These are phyloP conservation scores for Colletotrichum sp. DNA, from an alignment of 2,329 filamentous ascomycete genomes.

Conservation along the genomic window DNA sequence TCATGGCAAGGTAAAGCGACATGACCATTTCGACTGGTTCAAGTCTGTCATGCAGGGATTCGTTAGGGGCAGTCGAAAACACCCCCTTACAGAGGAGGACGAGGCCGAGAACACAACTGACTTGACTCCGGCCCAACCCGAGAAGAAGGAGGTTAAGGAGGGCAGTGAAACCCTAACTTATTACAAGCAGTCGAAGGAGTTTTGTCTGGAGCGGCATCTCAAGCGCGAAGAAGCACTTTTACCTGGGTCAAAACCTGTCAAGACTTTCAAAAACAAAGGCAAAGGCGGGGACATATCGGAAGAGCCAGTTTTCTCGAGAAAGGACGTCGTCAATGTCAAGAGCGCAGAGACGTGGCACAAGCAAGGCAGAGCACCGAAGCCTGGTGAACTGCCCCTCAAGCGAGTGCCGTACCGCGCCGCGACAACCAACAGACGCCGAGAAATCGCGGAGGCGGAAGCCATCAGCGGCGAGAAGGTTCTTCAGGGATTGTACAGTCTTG, in stretches of 20 bases:
- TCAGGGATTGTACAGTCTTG: slow-evolving; percentile 82
- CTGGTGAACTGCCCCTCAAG: slow-evolving; percentile 79
- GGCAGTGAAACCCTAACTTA: slow-evolving; percentile 85
- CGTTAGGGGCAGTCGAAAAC: slow-evolving; percentile 48
- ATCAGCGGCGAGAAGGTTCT: slow-evolving; percentile 81
- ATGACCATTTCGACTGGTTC: slow-evolving; percentile 90
- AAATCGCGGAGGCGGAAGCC: slow-evolving; percentile 85
- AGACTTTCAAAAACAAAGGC: slow-evolving; percentile 74
- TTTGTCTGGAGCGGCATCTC: slow-evolving; percentile 83
- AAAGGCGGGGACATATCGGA: slow-evolving; percentile 77
- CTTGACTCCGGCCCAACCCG: slow-evolving; percentile 72
- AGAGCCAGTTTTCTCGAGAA: slow-evolving; percentile 80
- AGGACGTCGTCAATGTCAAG: slow-evolving; percentile 84
- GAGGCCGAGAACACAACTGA: slow-evolving; percentile 80
- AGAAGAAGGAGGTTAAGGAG: slow-evolving; percentile 75
- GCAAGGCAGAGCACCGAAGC: slow-evolving; percentile 79
- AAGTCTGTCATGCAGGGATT: slow-evolving; percentile 80
- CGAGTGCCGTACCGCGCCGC: slow-evolving; percentile 89
- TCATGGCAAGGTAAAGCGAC: slow-evolving; percentile 76
- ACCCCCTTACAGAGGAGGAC: slow-evolving; percentile 72
- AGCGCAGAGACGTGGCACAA: slow-evolving; percentile 98
- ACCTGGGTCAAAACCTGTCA: slow-evolving; percentile 70
- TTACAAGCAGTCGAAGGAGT: slow-evolving; percentile 86
- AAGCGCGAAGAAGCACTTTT: slow-evolving; percentile 90
- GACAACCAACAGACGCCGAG: slow-evolving; percentile 83